A percentile compares a stretch with the other conserved stretches of the same genome.
Evolutionary conservation across 176 grass and related monocot genomes (phyloP).

Genomic region (Neostapfia colusana): DNA sequence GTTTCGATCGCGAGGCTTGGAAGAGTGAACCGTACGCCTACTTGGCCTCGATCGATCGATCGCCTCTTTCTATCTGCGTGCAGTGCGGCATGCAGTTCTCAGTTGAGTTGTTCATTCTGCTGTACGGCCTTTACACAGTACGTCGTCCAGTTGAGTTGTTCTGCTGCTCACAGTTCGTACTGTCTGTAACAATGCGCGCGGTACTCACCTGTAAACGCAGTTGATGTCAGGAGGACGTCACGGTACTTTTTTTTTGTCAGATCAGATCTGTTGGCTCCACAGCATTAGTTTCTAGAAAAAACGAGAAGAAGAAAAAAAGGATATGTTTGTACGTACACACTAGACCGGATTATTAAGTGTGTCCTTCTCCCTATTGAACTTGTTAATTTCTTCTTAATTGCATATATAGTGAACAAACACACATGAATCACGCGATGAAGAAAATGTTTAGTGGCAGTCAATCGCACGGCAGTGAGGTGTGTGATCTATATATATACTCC

Average conservation of each 20-base stretch:
- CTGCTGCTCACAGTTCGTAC: neutral
- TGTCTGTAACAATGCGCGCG: too few relatives aligned
- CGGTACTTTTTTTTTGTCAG: neutral
- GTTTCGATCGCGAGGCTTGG: too few relatives aligned
- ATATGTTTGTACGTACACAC: neutral
- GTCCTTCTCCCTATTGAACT: neutral
- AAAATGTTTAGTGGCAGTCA: neutral
- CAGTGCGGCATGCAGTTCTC: too few relatives aligned
- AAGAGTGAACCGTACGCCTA: too few relatives aligned
- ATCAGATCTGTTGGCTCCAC: neutral
- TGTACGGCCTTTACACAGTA: neutral
- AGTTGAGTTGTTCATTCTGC: too few relatives aligned
- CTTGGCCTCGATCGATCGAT: too few relatives aligned
- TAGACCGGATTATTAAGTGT: too few relatives aligned
- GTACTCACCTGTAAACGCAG: neutral
- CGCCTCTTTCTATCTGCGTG: too few relatives aligned
- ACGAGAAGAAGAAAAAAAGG: neutral
- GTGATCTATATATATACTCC: neutral
- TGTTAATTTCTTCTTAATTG: neutral
- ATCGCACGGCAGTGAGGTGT: neutral
- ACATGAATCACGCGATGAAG: neutral
- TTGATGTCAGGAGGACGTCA: conserved; percentile 6
- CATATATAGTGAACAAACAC: neutral
- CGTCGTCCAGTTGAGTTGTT: neutral
- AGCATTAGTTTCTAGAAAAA: neutral